Percentiles rank a stretch among this genome's conserved stretches.
These are phyloP conservation scores for Orobanche coerulescens DNA, from an alignment of 257 asterid genomes.

Conservation along the genomic window DNA sequence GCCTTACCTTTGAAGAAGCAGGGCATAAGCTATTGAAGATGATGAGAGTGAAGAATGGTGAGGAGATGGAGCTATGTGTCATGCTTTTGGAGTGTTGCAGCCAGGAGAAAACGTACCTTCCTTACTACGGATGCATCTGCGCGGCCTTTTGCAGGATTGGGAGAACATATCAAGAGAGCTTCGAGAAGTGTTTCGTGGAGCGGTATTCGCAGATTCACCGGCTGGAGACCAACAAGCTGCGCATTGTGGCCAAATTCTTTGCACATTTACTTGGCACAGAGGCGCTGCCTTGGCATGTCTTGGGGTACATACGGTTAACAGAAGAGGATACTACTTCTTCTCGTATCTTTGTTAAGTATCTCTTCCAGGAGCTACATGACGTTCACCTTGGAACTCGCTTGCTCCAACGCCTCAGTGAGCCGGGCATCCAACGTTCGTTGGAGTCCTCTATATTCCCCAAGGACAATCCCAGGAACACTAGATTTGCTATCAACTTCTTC, in stretches of 20 bases:
- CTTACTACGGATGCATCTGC: slow-evolving; percentile 85
- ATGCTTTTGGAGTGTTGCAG: slow-evolving; percentile 97
- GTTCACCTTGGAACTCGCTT: slow-evolving; percentile 80
- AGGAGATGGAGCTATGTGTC: slow-evolving; percentile 87
- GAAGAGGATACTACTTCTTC: slow-evolving; percentile 98
- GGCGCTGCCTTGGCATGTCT: slow-evolving; percentile 79
- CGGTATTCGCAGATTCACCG: slow-evolving; percentile 92
- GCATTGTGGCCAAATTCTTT: slow-evolving; percentile 87
- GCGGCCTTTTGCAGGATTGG: slow-evolving; percentile 90
- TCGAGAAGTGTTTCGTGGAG: slow-evolving; percentile 74
- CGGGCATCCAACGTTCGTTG: slow-evolving; percentile 66
- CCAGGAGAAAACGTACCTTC: slow-evolving; percentile 92
- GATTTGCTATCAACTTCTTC: slow-evolving; percentile 83
- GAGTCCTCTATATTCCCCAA: slow-evolving; percentile 77
- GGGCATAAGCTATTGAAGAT: slow-evolving; percentile 82
- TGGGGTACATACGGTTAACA: slow-evolving; percentile 77
- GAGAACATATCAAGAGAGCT: slow-evolving; percentile 71
- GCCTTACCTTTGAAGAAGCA: slow-evolving; percentile 94
- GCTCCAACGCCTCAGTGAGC: slow-evolving; percentile 73
- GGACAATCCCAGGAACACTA: slow-evolving; percentile 72
- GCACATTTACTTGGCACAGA: slow-evolving; percentile 88
- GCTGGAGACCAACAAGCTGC: slow-evolving; percentile 76
- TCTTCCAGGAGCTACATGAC: slow-evolving; percentile 90
- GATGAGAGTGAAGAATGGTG: background rate
- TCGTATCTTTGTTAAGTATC: slow-evolving; percentile 86